A percentile compares a stretch with the other conserved stretches of the same genome.
Evolutionary conservation across 176 grass and related monocot species (phyloP).

Genomic region (Ensete ventricosum): DNA sequence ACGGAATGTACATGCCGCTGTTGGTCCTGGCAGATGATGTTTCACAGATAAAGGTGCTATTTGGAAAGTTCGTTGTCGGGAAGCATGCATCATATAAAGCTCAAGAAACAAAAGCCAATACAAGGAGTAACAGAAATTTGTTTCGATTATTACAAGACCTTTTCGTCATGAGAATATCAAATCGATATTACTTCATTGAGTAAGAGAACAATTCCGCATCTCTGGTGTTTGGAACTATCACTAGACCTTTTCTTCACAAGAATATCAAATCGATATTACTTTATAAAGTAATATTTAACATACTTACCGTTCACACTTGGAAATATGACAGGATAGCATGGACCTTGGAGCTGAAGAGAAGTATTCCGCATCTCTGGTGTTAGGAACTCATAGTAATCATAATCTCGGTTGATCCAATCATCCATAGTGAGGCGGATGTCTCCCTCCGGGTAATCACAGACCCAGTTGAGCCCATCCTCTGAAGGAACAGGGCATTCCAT

Average conservation of each 20-base stretch:
- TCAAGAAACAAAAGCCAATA: not conserved
- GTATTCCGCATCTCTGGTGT: constrained; percentile 87
- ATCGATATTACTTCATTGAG: no score
- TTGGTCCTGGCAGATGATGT: not conserved
- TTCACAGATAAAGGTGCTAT: no score
- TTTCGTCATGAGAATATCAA: no score
- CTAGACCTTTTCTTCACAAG: no score
- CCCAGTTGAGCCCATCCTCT: constrained; percentile 61
- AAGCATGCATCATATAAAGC: not conserved
- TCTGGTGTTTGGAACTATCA: no score
- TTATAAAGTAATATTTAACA: not conserved
- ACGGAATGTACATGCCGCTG: not conserved
- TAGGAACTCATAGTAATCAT: constrained; percentile 93
- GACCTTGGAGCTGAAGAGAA: constrained; percentile 87
- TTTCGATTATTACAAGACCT: no score
- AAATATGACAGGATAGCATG: constrained; percentile 95
- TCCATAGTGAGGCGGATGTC: constrained; percentile 70
- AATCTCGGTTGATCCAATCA: constrained; percentile 96
- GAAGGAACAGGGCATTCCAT: constrained; percentile 86
- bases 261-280: no score
- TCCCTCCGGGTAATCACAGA: constrained; percentile 94
- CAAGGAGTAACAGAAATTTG: not conserved
- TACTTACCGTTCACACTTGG: constrained; percentile 76
- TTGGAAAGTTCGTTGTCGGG: no score
- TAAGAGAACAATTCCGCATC: no score